Conservation (phyloP, 2,329 filamentous ascomycete genomes). For the Simplicillium aogashimaense region DNA sequence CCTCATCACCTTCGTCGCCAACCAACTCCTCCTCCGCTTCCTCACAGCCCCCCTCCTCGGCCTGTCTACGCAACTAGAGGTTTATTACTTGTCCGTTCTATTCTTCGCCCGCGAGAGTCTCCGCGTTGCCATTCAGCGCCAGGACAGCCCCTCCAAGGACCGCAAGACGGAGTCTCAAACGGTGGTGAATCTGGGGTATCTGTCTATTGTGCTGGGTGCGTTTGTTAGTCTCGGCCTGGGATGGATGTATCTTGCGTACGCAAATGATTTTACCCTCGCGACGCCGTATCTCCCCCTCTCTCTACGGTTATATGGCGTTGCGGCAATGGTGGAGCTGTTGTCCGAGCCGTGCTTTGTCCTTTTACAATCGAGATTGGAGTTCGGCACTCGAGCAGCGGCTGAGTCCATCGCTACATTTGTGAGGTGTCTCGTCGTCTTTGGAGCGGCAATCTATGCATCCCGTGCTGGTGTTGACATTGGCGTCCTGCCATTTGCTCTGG, state of each 20-base stretch:
- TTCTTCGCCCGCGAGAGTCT: conserved; percentile 91
- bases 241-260: conserved; percentile 53
- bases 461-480: conserved; percentile 46
- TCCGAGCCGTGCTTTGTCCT: conserved; percentile 86
- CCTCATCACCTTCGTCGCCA: conserved; percentile 79
- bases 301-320: conserved; percentile 43
- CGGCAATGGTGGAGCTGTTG: conserved; percentile 62
- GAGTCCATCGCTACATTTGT: conserved; percentile 75
- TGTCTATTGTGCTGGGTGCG: conserved; percentile 61
- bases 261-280: conserved; percentile 33
- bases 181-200: conserved; percentile 79
- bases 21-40: conserved; percentile 82
- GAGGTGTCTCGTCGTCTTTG: conserved; percentile 68
- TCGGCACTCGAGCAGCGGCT: conserved; percentile 69
- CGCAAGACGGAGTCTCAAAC: conserved; percentile 48
- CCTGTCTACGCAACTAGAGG: conserved; percentile 79
- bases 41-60: conserved; percentile 79
- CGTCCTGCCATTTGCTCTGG: conserved; percentile 79
- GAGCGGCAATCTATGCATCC: conserved; percentile 55
- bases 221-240: conserved; percentile 55
- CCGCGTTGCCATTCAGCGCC: conserved; percentile 82
- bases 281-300: conserved; percentile 54
- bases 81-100: conserved; percentile 86
- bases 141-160: conserved; percentile 24
- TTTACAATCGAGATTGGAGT: conserved; percentile 71